Evolutionary conservation across 495 filamentous ascomycete species (phyloP), one percentile per base, ranked within the genome.

Genomic region (Glonium stellatum): DNA sequence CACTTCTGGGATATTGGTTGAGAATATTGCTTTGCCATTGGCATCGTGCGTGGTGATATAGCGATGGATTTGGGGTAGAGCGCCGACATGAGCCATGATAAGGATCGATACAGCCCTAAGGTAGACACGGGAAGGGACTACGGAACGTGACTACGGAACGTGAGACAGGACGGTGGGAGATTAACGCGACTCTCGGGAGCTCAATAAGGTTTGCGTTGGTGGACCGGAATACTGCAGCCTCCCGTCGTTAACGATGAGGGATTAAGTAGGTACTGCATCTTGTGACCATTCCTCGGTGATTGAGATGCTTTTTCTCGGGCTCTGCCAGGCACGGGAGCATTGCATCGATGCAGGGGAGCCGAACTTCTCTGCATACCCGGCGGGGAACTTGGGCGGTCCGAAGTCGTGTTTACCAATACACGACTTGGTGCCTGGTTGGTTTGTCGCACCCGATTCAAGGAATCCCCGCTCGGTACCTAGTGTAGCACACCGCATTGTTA

Each of bases 21-120:
- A 64, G 48, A 73, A 73, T 21, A 68, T 54, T 19, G 71, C 66
- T 51, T 67, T 64, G 36, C 66, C 70, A 44, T 44, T 44, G 37
- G 18, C 35, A 50, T 68, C 52, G 64, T 73, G 71, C 34, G 61
- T 67, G 0, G 71, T 73, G 55, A 71, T 68, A 47, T 42, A 63
- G 36, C 65, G 67, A 52, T 65, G 22, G 41, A 65, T 56, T 25
- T 58, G 62, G 11, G 51, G 66, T 36, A 69, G 66, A 5, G 58
- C 57, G 34, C 66, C 66, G 47, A 61, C 54, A 57, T 69, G 66
- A 22, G 66, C 66, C 66, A 69, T 69, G 54, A 13, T 47, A 8
- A 57, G 18, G 27, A 4, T 15, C 10, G 52, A 15, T 19, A 31
- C 34, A 8, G 34, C 10, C 12, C 8, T 15, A 11, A 4, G 39